phyloP scores from a whole-genome alignment of 176 grass and related monocot species.

The Carex scoparia region DNA sequence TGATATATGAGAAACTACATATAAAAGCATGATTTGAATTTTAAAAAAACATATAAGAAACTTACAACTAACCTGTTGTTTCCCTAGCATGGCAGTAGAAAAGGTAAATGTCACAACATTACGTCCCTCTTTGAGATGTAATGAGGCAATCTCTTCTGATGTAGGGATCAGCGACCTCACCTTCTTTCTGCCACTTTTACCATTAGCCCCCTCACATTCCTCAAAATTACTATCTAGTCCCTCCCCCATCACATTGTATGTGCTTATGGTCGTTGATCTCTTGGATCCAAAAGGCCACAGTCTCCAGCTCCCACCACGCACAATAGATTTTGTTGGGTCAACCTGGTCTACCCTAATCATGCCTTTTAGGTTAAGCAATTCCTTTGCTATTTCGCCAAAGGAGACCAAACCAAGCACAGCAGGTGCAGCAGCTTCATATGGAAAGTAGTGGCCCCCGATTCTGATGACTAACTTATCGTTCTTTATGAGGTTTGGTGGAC shows the following conservation, averaged over 20 bases:
- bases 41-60: constrained; percentile 21
- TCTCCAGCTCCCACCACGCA: constrained; percentile 63
- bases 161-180: constrained; percentile 60
- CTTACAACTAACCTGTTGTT: constrained; percentile 56
- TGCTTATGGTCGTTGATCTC: constrained; percentile 54
- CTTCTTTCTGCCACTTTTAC: constrained; percentile 44
- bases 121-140: constrained; percentile 81
- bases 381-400: constrained; percentile 50
- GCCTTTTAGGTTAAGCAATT: constrained; percentile 60
- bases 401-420: constrained; percentile 52
- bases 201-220: constrained; percentile 36
- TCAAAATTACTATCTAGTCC: constrained; percentile 26
- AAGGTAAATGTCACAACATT: constrained; percentile 84
- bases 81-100: constrained; percentile 85
- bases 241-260: constrained; percentile 26
- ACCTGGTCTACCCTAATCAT: constrained; percentile 70
- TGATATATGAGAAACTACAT: not conserved
- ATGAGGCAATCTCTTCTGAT: constrained; percentile 68
- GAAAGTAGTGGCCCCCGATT: constrained; percentile 68
- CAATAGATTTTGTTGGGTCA: constrained; percentile 34
- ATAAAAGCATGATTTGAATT: constrained; percentile 3
- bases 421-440: constrained; percentile 67
- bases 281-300: constrained; percentile 85
- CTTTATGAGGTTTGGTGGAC: constrained; percentile 52
- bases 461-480: constrained; percentile 75